These are phyloP conservation scores for Camelina laxa DNA, from an alignment of 345 rosid genomes.

Conservation along the genomic window DNA sequence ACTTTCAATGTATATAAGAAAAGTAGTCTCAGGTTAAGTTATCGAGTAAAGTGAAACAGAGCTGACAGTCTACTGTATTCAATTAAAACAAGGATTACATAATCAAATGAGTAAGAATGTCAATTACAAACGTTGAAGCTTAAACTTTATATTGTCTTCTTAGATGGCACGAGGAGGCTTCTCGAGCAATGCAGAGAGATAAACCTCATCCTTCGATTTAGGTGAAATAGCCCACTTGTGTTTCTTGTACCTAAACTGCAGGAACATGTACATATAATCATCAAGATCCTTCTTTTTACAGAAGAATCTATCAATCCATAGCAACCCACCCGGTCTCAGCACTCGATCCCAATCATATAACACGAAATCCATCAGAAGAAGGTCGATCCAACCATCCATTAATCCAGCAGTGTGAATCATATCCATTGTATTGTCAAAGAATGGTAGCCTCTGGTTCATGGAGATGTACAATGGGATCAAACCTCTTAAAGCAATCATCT, in stretches of 20 bases:
- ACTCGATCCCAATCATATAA: constrained; percentile 87
- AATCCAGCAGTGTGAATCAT: constrained; percentile 75
- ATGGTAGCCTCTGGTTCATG: constrained; percentile 82
- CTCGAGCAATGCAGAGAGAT: constrained; percentile 83
- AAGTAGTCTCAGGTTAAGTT: not conserved
- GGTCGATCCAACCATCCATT: constrained; percentile 85
- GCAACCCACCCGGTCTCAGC: constrained; percentile 81
- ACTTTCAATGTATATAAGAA: constrained; percentile 11
- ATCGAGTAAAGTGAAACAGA: constrained; percentile 20
- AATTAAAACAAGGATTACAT: constrained; percentile 11
- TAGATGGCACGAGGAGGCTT: constrained; percentile 84
- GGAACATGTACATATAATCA: constrained; percentile 90
- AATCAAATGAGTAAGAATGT: constrained; percentile 17
- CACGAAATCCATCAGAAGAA: constrained; percentile 77
- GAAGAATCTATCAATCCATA: constrained; percentile 87
- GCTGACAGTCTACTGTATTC: constrained; percentile 13
- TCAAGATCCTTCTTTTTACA: constrained; percentile 74
- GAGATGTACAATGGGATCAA: constrained; percentile 72
- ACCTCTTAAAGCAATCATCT: constrained; percentile 83
- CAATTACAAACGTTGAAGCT: constrained; percentile 14
- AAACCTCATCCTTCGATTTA: constrained; percentile 70
- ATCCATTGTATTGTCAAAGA: constrained; percentile 89
- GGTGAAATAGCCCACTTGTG: constrained; percentile 77
- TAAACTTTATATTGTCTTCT: constrained; percentile 8
- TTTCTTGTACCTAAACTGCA: constrained; percentile 88